Conservation (phyloP, 1,284 basidiomycete genomes). For the Pascua guehoae region DNA sequence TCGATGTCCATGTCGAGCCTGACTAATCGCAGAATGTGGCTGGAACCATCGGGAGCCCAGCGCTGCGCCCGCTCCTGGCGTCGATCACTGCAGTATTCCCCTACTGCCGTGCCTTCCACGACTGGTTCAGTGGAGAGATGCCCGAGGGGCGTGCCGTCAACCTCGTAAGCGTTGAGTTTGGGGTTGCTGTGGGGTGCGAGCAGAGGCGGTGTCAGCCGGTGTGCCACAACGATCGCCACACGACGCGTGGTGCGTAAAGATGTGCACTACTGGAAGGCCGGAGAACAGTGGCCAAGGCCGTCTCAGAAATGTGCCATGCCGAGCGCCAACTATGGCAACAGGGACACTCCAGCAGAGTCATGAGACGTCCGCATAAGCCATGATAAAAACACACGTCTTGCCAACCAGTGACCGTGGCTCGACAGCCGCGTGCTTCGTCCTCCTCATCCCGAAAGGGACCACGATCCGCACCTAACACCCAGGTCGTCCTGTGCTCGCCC, state of each 20-base stretch:
- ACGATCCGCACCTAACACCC: neutral
- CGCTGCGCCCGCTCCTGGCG: slow-evolving; percentile 63
- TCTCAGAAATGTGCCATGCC: no score
- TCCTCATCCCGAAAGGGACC: no score
- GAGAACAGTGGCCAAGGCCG: no score
- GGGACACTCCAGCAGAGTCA: no score
- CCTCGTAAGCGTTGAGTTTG: slow-evolving; percentile 56
- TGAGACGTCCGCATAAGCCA: slow-evolving; percentile 54
- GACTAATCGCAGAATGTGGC: slow-evolving; percentile 61
- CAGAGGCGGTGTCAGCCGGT: no score
- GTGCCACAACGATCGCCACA: no score
- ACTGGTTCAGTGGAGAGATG: slow-evolving; percentile 53
- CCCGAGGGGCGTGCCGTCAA: slow-evolving; percentile 62
- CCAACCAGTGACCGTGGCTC: no score
- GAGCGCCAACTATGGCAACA: no score
- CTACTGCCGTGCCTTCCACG: slow-evolving; percentile 76
- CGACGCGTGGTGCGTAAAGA: no score
- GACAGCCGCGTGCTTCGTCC: no score
- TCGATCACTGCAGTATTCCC: slow-evolving; percentile 67
- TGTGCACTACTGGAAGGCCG: no score
- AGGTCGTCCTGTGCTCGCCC: slow-evolving; percentile 14
- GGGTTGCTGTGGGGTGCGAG: slow-evolving; percentile 50
- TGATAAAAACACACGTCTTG: no score
- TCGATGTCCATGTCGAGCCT: neutral
- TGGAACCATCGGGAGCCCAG: slow-evolving; percentile 61